Base-by-base conservation (phyloP, 441 rosid genomes). In the Eruca vesicaria region DNA sequence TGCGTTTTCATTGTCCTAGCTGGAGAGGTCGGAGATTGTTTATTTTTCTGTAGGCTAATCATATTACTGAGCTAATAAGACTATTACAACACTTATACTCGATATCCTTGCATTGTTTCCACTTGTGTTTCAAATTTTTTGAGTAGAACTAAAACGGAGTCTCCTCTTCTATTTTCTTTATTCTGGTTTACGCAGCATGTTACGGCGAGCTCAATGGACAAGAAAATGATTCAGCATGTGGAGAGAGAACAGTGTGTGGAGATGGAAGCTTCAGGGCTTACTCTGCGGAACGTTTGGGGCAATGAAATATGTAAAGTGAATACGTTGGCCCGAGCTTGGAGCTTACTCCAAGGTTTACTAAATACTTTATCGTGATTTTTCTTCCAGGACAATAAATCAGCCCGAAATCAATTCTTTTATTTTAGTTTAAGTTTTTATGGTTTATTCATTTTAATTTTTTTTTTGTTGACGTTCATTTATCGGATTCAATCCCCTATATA, bases 221-320 rank as follows among this genome's bases (percentile, higher is more conserved):
- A 77, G 21, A 41, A 75, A 72, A 80, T 79, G 70, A 81, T 77
- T 15, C 67, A 69, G 69, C 50, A 68, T 69, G 58, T 90, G 80
- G 88, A 83, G 82, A 82, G 79, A 53, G 84, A 90, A 63, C 84
- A 84, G 70, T 83, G 75, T 41, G 35, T 68, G 21, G 74, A 84
- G 64, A 80, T 75, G 80, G 87, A 83, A 19, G 72, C 62, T 70
- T 68, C 82, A 69, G 69, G 62, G 73, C 78, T 74, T 68, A 53
- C 82, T 23, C 63, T 84, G 82, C 84, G 72, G 73, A 86, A 87
- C 75, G 53, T 91, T 71, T 89, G 98, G 95, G 94, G 88, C 38
- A 56, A 20, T 59, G 90, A 89, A 78, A 89, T 91, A 77, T 63
- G 71, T 31, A 56, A 57, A 62, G 73, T 79, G 32, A 71, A 90